Evolutionary conservation across 345 rosid genomes (phyloP).

Genomic region (Kandelia obovata): DNA sequence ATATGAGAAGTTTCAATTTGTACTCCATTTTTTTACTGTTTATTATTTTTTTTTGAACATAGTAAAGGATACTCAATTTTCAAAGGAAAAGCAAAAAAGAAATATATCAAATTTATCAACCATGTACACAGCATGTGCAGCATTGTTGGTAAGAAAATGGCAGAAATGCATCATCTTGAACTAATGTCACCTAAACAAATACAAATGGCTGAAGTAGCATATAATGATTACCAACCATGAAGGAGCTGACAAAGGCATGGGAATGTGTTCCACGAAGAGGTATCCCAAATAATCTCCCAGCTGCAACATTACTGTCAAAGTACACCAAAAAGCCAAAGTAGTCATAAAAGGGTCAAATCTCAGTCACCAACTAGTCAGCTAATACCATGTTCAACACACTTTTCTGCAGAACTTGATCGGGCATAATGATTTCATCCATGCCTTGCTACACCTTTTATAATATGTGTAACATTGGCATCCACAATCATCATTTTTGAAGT

Average conservation of each 20-base stretch:
- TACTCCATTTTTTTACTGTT: too few relatives aligned
- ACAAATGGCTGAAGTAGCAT: background rate
- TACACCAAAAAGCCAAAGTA: conserved; percentile 13
- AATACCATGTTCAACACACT: too few relatives aligned
- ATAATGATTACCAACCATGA: conserved; percentile 55
- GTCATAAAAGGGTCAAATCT: conserved; percentile 4
- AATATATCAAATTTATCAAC: too few relatives aligned
- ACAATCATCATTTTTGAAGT: too few relatives aligned
- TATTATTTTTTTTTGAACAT: background rate
- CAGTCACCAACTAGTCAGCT: background rate
- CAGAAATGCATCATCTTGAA: background rate
- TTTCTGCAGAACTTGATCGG: too few relatives aligned
- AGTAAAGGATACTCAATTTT: background rate
- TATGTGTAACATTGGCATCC: too few relatives aligned
- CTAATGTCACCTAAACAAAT: background rate
- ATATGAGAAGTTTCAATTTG: too few relatives aligned
- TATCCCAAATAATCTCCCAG: conserved; percentile 84
- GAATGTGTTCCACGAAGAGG: conserved; percentile 98
- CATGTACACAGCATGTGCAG: too few relatives aligned
- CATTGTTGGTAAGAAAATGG: background rate
- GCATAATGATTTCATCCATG: too few relatives aligned
- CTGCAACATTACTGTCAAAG: conserved; percentile 80
- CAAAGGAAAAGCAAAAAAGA: background rate
- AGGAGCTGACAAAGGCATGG: conserved; percentile 98
- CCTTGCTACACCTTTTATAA: too few relatives aligned